These are phyloP conservation scores for Spizellomyces sp. DNA, from an alignment of 192 early-diverging fungal species.

Conservation along the genomic window DNA sequence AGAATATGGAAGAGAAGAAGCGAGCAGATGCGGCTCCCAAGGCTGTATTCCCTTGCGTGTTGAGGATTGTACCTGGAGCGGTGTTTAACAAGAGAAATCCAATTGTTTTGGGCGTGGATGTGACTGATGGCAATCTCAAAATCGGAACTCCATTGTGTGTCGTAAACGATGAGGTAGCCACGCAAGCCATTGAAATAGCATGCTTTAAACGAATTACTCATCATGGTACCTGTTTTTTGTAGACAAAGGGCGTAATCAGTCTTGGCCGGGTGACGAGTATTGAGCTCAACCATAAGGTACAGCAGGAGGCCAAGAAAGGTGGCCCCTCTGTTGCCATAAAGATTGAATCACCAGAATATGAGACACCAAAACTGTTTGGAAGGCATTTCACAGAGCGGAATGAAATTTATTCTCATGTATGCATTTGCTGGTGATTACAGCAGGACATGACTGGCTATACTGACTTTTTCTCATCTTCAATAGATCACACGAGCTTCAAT, in stretches of 20 bases:
- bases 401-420: slow-evolving; percentile 67
- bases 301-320: slow-evolving; percentile 81
- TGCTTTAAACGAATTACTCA: slow-evolving; percentile 7
- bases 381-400: slow-evolving; percentile 89
- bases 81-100: slow-evolving; percentile 96
- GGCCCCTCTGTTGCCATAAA: slow-evolving; percentile 85
- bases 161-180: slow-evolving; percentile 57
- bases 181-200: background rate
- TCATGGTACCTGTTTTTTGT: slow-evolving; percentile 7
- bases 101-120: slow-evolving; percentile 93
- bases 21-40: slow-evolving; percentile 82
- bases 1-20: slow-evolving; percentile 79
- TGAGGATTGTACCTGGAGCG: slow-evolving; percentile 84
- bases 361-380: slow-evolving; percentile 87
- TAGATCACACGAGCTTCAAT: slow-evolving; percentile 87
- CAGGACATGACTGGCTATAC: background rate
- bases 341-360: slow-evolving; percentile 83
- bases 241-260: slow-evolving; percentile 66
- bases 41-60: slow-evolving; percentile 95
- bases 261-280: slow-evolving; percentile 92
- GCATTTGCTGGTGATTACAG: background rate
- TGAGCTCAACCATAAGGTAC: slow-evolving; percentile 87
- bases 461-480: background rate
- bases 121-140: slow-evolving; percentile 87
- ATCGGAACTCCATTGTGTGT: slow-evolving; percentile 93